Evolutionary conservation across 2,329 filamentous ascomycete genomes (phyloP).

Genomic region (Exophiala oligosperma): DNA sequence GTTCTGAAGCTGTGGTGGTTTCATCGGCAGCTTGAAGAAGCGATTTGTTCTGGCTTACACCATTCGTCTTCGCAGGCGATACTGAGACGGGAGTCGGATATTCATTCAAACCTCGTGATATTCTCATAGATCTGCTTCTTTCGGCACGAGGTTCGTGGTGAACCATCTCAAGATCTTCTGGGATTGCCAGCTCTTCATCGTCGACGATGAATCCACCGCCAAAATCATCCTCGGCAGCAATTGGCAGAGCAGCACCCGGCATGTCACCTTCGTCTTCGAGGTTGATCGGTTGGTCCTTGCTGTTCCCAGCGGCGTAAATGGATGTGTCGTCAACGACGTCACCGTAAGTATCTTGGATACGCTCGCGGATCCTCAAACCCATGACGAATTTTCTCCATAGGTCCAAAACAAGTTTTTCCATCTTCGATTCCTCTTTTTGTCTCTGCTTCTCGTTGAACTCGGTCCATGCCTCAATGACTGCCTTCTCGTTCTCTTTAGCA

Average conservation of each 20-base stretch:
- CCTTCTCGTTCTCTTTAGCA: constrained; percentile 73
- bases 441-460: constrained; percentile 73
- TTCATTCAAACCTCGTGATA: constrained; percentile 4
- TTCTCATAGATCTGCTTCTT: constrained; percentile 4
- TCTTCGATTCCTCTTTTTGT: constrained; percentile 81
- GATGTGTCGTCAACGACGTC: constrained; percentile 40
- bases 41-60: constrained; percentile 6
- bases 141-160: constrained; percentile 6
- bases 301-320: constrained; percentile 3
- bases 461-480: constrained; percentile 75
- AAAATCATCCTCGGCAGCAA: constrained; percentile 30
- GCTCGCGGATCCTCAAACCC: constrained; percentile 77
- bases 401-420: constrained; percentile 68
- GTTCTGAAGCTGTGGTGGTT: constrained; percentile 14
- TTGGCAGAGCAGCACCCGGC: constrained; percentile 13
- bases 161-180: constrained; percentile 43
- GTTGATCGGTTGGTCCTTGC: constrained; percentile 23
- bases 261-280: constrained; percentile 29
- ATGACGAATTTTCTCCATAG: constrained; percentile 87
- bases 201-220: constrained; percentile 36
- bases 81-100: constrained; percentile 24
- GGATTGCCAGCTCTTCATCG: constrained; percentile 28
- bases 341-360: constrained; percentile 75
- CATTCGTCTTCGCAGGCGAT: constrained; percentile 8
- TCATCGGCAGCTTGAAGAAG: constrained; percentile 9